Conservation (phyloP, 164 flowering plant genomes). For the Taxillus chinensis region DNA sequence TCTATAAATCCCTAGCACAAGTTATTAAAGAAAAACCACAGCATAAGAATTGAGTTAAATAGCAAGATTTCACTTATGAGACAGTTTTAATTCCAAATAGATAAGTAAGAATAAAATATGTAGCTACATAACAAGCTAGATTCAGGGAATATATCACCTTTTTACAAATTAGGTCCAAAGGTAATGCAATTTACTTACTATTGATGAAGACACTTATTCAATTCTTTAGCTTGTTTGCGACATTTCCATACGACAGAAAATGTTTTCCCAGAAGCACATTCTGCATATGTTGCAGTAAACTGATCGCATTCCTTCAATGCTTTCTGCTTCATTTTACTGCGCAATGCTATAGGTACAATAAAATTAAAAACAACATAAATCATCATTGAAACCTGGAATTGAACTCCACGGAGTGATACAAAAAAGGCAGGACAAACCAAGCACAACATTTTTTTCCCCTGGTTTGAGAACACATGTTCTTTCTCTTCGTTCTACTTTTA, state of each 20-base stretch:
- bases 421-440: no score
- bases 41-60: not conserved
- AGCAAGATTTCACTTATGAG: not conserved
- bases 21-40: not conserved
- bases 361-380: no score
- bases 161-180: not conserved
- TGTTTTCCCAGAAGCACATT: slow-evolving; percentile 78
- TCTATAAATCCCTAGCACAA: no score
- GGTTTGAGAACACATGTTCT: no score
- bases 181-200: slow-evolving; percentile 41
- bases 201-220: slow-evolving; percentile 74
- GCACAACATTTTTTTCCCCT: no score
- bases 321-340: slow-evolving; percentile 93
- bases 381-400: no score
- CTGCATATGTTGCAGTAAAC: slow-evolving; percentile 61
- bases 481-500: no score
- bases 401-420: no score
- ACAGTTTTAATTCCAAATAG: not conserved
- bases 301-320: slow-evolving; percentile 75
- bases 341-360: slow-evolving; percentile 50
- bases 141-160: no score
- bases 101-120: no score
- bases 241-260: slow-evolving; percentile 76
- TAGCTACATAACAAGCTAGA: no score
- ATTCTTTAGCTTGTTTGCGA: slow-evolving; percentile 68